A percentile compares a stretch with the other conserved stretches of the same genome.
Conservation (phyloP, 1,284 basidiomycete genomes). For the Cryptococcus sp. region DNA sequence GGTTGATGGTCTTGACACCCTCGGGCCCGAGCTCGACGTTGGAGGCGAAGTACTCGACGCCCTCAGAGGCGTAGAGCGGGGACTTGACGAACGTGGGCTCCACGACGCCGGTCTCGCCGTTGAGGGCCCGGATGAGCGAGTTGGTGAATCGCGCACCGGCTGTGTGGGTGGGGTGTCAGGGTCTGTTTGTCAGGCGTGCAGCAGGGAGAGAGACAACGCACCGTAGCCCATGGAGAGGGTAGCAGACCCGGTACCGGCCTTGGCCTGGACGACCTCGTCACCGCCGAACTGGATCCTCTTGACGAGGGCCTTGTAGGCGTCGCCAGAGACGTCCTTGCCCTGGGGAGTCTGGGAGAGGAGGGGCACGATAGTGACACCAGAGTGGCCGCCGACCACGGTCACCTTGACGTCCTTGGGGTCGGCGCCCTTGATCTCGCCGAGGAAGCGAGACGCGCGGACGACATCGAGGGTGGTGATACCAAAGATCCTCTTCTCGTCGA, state of each 20-base stretch:
- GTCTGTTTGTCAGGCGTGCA: background rate
- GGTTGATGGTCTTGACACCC: conserved; percentile 86
- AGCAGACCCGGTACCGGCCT: conserved; percentile 80
- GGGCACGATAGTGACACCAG: conserved; percentile 93
- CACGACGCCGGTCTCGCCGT: conserved; percentile 81
- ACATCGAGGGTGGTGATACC: conserved; percentile 99
- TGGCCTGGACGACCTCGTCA: conserved; percentile 87
- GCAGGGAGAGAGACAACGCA: conserved; percentile 34
- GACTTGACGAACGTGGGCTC: conserved; percentile 83
- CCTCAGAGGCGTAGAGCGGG: conserved; percentile 68
- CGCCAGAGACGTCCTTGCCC: conserved; percentile 55
- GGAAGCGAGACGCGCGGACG: conserved; percentile 92
- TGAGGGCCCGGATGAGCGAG: conserved; percentile 77
- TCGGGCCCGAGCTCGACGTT: conserved; percentile 77
- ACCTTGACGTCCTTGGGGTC: conserved; percentile 63
- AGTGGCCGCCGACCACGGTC: conserved; percentile 91
- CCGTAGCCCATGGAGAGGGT: conserved; percentile 87
- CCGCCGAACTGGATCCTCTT: conserved; percentile 95
- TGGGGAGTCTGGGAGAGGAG: conserved; percentile 86
- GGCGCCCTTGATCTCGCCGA: conserved; percentile 71
- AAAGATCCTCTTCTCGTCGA: conserved; percentile 87
- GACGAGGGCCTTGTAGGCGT: conserved; percentile 62
- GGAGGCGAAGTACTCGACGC: conserved; percentile 78
- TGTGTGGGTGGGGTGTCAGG: conserved; percentile 4
- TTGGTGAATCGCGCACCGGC: conserved; percentile 78